Base-by-base conservation (phyloP, 1,284 basidiomycete genomes). In the Exobasidium rhododendri region DNA sequence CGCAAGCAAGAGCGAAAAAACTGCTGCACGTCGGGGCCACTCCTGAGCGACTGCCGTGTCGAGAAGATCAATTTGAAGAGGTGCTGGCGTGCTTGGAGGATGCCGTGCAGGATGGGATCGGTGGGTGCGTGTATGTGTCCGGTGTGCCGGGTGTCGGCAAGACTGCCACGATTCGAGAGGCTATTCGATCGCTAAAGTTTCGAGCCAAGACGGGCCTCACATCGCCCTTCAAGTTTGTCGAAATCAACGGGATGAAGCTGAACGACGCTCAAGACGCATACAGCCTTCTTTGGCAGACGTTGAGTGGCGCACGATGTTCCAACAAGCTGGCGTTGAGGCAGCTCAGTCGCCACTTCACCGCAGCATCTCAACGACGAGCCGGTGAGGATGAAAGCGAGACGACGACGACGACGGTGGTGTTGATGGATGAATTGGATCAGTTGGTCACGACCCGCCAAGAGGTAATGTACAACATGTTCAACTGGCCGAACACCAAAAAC, bases 401-500 rank as follows among this genome's bases (percentile, higher is more conserved):
- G 1, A 26, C 67, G 30, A 64, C 64, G 24, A 68, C 73, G 14
- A 97, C 92, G 62, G 89, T 98, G 3, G 92, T 98, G 2, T 83
- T 98, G 26, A 97, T 98, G 91, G 94, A 98, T 78, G 94, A 98
- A 81, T 85, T 98, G 1, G 94, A 98, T 81, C 94, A 97, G 80
- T 85, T 98, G 32, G 87, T 98, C 67, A 97, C 94, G 0, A 84
- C 89, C 24, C 94, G 96, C 77, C 94, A 98, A 81, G 94, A 97
- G 70, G 94, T 98, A 1, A 90, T 98, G 45, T 98, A 98, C 82
- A 97, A 97, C 80, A 94, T 98, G 81, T 98, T 98, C 85, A 97
- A 97, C 80, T 98, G 96, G 94, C 96, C 94, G 0, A 94, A 92
- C 10, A 84, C 94, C 62, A 85, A 86, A 0, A 87, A 87, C 14